Base-by-base conservation (phyloP, 306 rosid species). In the Arachis stenosperma region DNA sequence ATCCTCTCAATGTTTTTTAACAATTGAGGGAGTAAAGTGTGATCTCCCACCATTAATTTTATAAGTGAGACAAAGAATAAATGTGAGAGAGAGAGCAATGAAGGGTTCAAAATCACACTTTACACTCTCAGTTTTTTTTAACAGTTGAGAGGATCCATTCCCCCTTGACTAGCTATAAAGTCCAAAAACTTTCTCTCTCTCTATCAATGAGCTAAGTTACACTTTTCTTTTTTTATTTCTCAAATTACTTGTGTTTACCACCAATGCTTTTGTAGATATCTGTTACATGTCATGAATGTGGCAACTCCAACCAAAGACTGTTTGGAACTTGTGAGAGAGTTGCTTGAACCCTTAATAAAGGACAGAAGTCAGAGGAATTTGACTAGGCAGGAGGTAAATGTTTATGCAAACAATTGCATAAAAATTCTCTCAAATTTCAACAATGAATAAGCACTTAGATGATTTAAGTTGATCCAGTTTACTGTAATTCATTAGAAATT, bases 341-440 rank as follows among this genome's bases (percentile, higher is more conserved):
- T 94, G 79, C 95, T 94, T 62, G 92, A 86, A 54, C 93, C 99
- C n/a, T n/a, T n/a, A n/a, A n/a, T n/a, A n/a, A n/a, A n/a, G n/a
- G n/a, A n/a, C n/a, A n/a, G n/a, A n/a, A n/a, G n/a, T n/a, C 67
- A 89, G 70, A 91, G 84, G 80, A 84, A 81, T 81, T 84, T 94
- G 87, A 94, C 99, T 51, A 84, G 97, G 74, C 99, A 94, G 75
- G 99, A 94, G 91, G 99, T n/a, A n/a, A n/a, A n/a, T n/a, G n/a
- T n/a, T n/a, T n/a, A n/a, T n/a, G n/a, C n/a, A n/a, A n/a, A n/a
- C n/a, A n/a, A n/a, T n/a, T n/a, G n/a, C n/a, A n/a, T 94, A 81
- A 42, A 50, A 48, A 46, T 41, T 71, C 50, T 65, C 1, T 50
- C 46, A 6, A 36, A 22, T 6, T 44, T 61, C 43, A 70, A 13